Percentiles rank a stretch among this genome's conserved stretches.
phyloP scores from a whole-genome alignment of 2,329 filamentous ascomycete genomes.

The Fusarium scirpi region DNA sequence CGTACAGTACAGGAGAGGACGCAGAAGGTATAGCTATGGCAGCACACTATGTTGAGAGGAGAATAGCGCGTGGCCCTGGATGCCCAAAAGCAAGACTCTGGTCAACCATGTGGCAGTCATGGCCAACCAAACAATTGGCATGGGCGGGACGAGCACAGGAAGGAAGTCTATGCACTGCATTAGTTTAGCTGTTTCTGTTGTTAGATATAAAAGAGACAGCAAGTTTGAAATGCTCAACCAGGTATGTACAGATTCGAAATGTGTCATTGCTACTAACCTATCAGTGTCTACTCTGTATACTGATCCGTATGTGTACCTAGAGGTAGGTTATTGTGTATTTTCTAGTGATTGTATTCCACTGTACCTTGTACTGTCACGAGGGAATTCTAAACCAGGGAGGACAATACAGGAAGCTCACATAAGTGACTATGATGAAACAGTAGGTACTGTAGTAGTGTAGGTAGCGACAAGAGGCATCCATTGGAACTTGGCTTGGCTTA shows the following conservation, averaged over 20 bases:
- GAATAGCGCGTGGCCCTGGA: constrained; percentile 2
- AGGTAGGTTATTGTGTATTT: neutral
- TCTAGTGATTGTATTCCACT: neutral
- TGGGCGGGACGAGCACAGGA: constrained; percentile 12
- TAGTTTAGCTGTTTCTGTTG: neutral
- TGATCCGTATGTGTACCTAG: neutral
- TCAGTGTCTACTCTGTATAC: neutral
- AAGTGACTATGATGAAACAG: neutral
- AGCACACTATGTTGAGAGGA: constrained; percentile 4
- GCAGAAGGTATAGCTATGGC: constrained; percentile 1
- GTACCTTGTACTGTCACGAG: neutral
- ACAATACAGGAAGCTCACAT: neutral
- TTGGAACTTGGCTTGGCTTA: constrained; percentile 22
- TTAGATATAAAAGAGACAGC: constrained; percentile 16
- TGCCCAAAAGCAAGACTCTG: neutral
- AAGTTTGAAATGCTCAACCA: constrained; percentile 22
- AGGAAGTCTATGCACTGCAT: neutral
- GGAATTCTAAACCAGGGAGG: constrained; percentile 14
- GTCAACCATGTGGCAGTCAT: constrained; percentile 11
- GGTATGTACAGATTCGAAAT: constrained; percentile 24
- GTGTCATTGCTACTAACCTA: neutral
- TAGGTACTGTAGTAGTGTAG: neutral
- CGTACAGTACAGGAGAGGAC: constrained; percentile 3
- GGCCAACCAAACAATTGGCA: neutral
- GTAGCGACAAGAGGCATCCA: neutral